Conservation (phyloP, 495 filamentous ascomycete species). For the Aspergillus kassunensis region DNA sequence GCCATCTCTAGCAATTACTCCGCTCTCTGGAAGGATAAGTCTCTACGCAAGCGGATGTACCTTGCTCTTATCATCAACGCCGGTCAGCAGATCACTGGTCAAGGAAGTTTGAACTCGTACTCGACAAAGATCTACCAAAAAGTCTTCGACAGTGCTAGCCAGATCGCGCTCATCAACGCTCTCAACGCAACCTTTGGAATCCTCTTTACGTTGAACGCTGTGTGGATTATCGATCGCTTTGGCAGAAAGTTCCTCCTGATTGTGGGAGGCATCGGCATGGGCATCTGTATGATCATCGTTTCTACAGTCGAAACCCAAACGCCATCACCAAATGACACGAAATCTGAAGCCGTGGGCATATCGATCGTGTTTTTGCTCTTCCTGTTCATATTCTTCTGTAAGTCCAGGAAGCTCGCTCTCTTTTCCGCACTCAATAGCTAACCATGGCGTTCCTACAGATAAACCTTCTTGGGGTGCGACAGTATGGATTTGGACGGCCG, state of each 20-base stretch:
- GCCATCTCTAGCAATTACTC: conserved; percentile 53
- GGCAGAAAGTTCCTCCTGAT: conserved; percentile 68
- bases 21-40: conserved; percentile 59
- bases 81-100: conserved; percentile 59
- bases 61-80: conserved; percentile 55
- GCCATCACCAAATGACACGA: conserved; percentile 44
- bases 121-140: conserved; percentile 62
- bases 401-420: conserved; percentile 11
- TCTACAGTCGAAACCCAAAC: conserved; percentile 60
- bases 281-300: conserved; percentile 62
- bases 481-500: conserved; percentile 64
- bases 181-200: conserved; percentile 64
- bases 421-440: neutral
- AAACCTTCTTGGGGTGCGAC: conserved; percentile 67
- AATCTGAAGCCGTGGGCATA: conserved; percentile 56
- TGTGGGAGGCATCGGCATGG: conserved; percentile 67
- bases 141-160: conserved; percentile 47
- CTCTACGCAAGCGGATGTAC: conserved; percentile 52
- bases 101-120: conserved; percentile 61
- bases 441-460: conserved; percentile 32
- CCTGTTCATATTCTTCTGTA: conserved; percentile 64
- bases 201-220: conserved; percentile 64
- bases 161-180: conserved; percentile 67
- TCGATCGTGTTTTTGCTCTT: conserved; percentile 60
- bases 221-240: conserved; percentile 65